Conservation (phyloP, 2,329 filamentous ascomycete species). For the Talaromyces verruculosus region DNA sequence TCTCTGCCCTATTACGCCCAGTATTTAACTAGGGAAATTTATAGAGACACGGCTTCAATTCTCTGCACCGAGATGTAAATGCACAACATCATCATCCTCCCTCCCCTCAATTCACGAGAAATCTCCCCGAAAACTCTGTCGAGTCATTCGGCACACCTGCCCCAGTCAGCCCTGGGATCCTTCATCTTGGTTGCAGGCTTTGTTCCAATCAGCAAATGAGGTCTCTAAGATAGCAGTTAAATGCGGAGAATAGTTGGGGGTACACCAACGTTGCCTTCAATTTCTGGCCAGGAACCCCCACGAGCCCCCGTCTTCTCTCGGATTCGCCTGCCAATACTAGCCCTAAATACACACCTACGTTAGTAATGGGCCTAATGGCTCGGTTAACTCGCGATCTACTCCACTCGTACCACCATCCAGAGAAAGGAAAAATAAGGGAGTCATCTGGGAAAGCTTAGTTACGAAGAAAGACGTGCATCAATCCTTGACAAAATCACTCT, state of each 20-base stretch:
- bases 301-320: background rate
- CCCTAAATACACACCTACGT: background rate
- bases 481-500: background rate
- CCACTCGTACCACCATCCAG: background rate
- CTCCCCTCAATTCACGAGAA: background rate
- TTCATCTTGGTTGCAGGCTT: background rate
- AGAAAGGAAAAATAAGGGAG: background rate
- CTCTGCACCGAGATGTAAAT: background rate
- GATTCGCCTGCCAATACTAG: background rate
- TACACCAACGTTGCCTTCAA: background rate
- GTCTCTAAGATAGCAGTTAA: no score
- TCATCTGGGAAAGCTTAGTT: background rate
- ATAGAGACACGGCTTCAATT: background rate
- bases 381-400: background rate
- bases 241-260: constrained; percentile 8
- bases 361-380: background rate
- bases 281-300: background rate
- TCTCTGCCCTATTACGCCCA: no score
- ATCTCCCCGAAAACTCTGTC: background rate
- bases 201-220: background rate
- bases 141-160: background rate
- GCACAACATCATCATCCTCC: background rate
- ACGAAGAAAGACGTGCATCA: background rate
- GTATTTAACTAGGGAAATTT: no score
- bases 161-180: background rate